Evolutionary conservation across 805 yeast genomes (phyloP), one percentile per base, ranked within the genome.

Genomic region (Cephaloascus albidus): DNA sequence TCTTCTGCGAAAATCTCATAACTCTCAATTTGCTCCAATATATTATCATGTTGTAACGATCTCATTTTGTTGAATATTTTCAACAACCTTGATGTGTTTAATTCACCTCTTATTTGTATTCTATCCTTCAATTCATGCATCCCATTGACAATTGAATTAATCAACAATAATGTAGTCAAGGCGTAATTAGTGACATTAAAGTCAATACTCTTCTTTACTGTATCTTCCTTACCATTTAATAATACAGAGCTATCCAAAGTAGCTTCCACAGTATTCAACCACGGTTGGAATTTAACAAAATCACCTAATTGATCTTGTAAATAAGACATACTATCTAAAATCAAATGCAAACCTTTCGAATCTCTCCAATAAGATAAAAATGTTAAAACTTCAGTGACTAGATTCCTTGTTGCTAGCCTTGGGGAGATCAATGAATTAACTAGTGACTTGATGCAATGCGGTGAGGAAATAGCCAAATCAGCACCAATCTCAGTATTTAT

Each of bases 371-470:
- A 54, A 4, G 57, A 41, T 17, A 65, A 46, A 45, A 61, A 65
- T n/a, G 65, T 60, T 40, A 67, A 49, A 4, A 67, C 60, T 45
- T 67, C 71, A 1, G 71, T 61, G 5, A 64, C 71, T 38, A 61
- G 43, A 12, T 61, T 55, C 38, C 69, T 53, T 2, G 72, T 67
- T 3, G 67, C 52, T 20, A 64, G 41, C 38, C 68, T 50, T 5
- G 72, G 71, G 0, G 70, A 63, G 3, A 60, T 49, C 23, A 67
- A 56, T 4, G 71, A 66, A 35, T 49, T 54, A 23, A 65, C 51
- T 20, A 67, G 56, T 1, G 71, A 51, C 36, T 54, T 61, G 27
- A 65, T 54, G n/a, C 63, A 57, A 38, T 58, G 63, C 3, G 50
- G 39, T 5, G 16, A 5, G 16, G 19, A 10, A 16, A 33, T 17